Evolutionary conservation across 192 early-diverging fungal species (phyloP).

Genomic region (Anaeromyces robustus): DNA sequence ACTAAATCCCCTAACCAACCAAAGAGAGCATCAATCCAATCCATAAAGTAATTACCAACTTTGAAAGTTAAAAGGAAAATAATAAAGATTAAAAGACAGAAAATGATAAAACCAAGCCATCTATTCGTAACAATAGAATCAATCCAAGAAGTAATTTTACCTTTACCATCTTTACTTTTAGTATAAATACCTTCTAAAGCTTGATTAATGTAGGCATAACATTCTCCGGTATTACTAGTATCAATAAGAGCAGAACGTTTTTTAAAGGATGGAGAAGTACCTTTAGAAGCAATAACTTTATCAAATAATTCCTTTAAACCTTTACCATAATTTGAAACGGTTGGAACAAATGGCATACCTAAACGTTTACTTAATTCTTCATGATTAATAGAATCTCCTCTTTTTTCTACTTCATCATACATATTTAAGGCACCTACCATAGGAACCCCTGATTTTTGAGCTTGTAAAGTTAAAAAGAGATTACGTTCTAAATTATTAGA

Average conservation of each 20-base stretch:
- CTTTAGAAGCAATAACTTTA: neutral
- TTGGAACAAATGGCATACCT: neutral
- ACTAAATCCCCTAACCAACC: neutral
- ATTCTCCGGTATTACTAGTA: neutral
- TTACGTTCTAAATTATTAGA: neutral
- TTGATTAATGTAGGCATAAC: neutral
- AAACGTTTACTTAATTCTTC: neutral
- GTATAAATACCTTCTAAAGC: neutral
- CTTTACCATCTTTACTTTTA: neutral
- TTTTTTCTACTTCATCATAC: too few species aligned
- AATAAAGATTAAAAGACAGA: neutral
- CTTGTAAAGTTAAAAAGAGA: too few species aligned
- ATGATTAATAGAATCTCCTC: neutral
- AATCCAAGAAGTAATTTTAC: neutral
- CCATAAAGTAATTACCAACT: neutral
- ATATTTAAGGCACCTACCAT: neutral
- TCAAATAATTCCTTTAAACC: neutral
- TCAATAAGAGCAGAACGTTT: neutral
- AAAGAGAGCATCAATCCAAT: neutral
- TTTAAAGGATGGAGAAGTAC: neutral
- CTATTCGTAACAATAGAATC: neutral
- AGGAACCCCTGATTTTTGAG: neutral
- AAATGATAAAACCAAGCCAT: neutral
- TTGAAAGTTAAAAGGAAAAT: neutral
- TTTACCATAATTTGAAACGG: neutral